These are phyloP conservation scores for Saturnispora sekii DNA, from an alignment of 805 yeast species.

Conservation along the genomic window DNA sequence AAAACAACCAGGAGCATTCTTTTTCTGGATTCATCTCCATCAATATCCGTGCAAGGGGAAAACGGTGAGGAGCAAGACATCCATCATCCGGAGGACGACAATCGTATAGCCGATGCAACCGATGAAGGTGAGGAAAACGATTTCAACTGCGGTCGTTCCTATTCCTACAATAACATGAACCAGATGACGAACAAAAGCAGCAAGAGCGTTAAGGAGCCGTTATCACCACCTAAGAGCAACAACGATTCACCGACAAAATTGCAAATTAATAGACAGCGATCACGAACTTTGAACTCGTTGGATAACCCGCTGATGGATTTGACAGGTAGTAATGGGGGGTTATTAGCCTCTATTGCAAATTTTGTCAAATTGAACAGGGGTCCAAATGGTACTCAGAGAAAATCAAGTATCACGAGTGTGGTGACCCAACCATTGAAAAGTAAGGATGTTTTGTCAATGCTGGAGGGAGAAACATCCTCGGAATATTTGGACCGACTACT, in stretches of 20 bases:
- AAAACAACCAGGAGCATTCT: constrained; percentile 11
- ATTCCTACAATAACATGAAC: background rate
- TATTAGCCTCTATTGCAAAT: constrained; percentile 23
- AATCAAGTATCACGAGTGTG: constrained; percentile 3
- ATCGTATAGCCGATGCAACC: too few relatives aligned
- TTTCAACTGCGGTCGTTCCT: too few relatives aligned
- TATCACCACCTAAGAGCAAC: background rate
- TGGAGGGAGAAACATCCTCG: constrained; percentile 22
- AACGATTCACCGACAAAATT: too few relatives aligned
- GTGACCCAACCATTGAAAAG: background rate
- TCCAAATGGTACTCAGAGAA: constrained; percentile 3
- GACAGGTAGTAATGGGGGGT: constrained; percentile 15
- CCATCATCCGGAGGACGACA: background rate
- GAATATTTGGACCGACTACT: constrained; percentile 27
- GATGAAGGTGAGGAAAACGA: too few relatives aligned
- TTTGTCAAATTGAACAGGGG: constrained; percentile 20
- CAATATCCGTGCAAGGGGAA: background rate
- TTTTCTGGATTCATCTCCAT: constrained; percentile 9
- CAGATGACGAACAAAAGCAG: background rate
- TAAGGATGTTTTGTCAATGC: constrained; percentile 4
- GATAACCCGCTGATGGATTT: constrained; percentile 14
- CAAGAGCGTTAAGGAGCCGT: background rate
- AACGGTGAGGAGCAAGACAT: too few relatives aligned
- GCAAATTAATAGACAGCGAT: constrained; percentile 20
- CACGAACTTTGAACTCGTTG: constrained; percentile 25